Percentiles rank a stretch among this genome's conserved stretches.
These are phyloP conservation scores for Colletotrichum sp. DNA, from an alignment of 2,329 filamentous ascomycete species.

Conservation along the genomic window DNA sequence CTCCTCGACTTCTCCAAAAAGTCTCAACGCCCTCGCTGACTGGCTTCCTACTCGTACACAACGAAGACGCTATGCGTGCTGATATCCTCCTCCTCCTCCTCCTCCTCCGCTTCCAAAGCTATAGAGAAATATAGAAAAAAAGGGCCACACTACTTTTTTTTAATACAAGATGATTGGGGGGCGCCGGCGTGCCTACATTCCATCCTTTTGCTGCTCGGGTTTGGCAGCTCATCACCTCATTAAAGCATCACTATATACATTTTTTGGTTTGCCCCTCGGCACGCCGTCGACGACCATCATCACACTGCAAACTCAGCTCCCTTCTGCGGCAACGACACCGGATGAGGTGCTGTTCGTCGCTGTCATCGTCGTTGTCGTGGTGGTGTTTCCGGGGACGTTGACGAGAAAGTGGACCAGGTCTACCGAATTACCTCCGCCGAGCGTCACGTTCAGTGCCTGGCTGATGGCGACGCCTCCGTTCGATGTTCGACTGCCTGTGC, in stretches of 20 bases:
- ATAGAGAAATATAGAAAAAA: neutral
- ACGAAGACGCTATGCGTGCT: conserved; percentile 12
- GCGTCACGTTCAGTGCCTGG: conserved; percentile 43
- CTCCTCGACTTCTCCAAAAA: neutral
- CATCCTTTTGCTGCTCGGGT: neutral
- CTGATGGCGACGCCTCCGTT: conserved; percentile 30
- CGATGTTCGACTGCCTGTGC: conserved; percentile 30
- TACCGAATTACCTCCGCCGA: conserved; percentile 50
- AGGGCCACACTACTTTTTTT: conserved; percentile 20
- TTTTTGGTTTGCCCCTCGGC: neutral
- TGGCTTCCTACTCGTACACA: neutral
- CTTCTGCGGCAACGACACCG: conserved; percentile 32
- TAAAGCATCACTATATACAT: conserved; percentile 17
- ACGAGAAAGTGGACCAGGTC: conserved; percentile 54
- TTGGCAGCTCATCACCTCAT: conserved; percentile 1
- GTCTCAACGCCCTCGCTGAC: conserved; percentile 5
- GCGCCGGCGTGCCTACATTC: conserved; percentile 14
- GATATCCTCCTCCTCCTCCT: neutral
- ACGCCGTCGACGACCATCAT: conserved; percentile 8
- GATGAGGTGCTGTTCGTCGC: neutral
- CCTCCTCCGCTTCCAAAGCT: neutral
- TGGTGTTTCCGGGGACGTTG: conserved; percentile 29
- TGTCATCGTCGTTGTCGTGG: neutral
- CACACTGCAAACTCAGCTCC: conserved; percentile 13
- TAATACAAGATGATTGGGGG: conserved; percentile 28